Base-by-base conservation (phyloP, 75 land plant species). In the Pseudotsuga menziesii region DNA sequence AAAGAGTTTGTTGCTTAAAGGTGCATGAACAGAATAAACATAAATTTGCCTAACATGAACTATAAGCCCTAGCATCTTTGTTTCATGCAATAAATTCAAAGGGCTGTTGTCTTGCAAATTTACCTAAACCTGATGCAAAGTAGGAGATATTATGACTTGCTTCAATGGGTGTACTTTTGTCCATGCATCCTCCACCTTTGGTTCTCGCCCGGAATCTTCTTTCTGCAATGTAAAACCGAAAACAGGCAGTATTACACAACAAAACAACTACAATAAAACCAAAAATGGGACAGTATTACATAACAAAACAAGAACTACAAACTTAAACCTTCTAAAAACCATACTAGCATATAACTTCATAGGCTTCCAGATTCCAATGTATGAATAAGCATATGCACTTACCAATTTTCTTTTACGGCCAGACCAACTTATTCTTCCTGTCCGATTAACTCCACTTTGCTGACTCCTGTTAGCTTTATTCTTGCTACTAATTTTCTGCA, bases 401-500 rank as follows among this genome's bases (percentile, higher is more conserved):
- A 79, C 80, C 63, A 13, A 6, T 75, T 79, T 79, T 58, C 80
- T 79, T 73, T 79, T 79, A 8, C 13, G 48, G 25, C 58, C 29
- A 56, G 76, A 20, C 12, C 56, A 11, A 12, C 14, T 36, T 36
- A 54, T 23, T 25, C 56, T 73, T 23, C 52, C 76, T 57, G 74
- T 58, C 76, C 76, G 74, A 48, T 58, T 54, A 22, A 73, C 44
- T 22, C 76, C 80, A 73, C 76, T 79, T 59, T 79, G 80, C 56
- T 79, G 80, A 58, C 80, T 79, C 75, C 80, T 73, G 32, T 75
- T 79, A 19, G 80, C 80, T 44, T 79, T 79, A 58, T 79, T 79
- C 41, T 79, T 79, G 26, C 58, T 79, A 58, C 80, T 79, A 56
- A 79, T 79, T 75, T 75, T 79, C 80, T 79, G 76, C 20, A 41